Percentiles rank a stretch among this genome's conserved stretches.
phyloP scores from a whole-genome alignment of 345 rosid genomes.

The Eucalyptus tenuipes region DNA sequence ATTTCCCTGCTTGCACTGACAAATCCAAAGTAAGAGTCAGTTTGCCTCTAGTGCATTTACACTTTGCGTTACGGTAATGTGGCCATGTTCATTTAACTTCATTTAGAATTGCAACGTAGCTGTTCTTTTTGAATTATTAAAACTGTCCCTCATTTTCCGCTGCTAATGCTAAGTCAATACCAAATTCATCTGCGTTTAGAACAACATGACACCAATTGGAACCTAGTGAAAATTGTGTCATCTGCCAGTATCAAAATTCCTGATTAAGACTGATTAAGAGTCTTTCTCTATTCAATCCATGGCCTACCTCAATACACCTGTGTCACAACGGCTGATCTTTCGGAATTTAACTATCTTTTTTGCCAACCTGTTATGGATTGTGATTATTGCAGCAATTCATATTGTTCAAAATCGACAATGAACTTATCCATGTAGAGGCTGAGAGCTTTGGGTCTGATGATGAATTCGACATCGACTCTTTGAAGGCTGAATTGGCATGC shows the following conservation, averaged over 20 bases:
- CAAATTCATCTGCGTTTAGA: background rate
- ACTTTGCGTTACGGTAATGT: background rate
- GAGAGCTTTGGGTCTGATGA: constrained; percentile 19
- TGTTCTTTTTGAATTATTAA: background rate
- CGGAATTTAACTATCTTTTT: background rate
- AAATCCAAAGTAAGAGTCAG: background rate
- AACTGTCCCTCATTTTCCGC: background rate
- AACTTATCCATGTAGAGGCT: constrained; percentile 21
- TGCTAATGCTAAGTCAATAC: background rate
- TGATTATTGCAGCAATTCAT: constrained; percentile 35
- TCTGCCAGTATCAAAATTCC: background rate
- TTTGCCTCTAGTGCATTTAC: background rate
- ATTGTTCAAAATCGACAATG: constrained; percentile 46
- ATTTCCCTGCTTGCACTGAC: constrained; percentile 19
- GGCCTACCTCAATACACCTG: background rate
- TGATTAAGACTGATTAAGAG: background rate
- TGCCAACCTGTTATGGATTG: background rate
- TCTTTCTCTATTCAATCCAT: background rate
- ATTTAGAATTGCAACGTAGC: background rate
- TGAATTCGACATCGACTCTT: constrained; percentile 30
- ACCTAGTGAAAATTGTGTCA: background rate
- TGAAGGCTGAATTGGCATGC: constrained; percentile 80
- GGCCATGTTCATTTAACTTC: background rate
- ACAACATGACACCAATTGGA: background rate
- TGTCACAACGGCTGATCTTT: background rate